Evolutionary conservation across 768 basidiomycete species (phyloP).

Genomic region (Trichaptum fuscoviolaceum): DNA sequence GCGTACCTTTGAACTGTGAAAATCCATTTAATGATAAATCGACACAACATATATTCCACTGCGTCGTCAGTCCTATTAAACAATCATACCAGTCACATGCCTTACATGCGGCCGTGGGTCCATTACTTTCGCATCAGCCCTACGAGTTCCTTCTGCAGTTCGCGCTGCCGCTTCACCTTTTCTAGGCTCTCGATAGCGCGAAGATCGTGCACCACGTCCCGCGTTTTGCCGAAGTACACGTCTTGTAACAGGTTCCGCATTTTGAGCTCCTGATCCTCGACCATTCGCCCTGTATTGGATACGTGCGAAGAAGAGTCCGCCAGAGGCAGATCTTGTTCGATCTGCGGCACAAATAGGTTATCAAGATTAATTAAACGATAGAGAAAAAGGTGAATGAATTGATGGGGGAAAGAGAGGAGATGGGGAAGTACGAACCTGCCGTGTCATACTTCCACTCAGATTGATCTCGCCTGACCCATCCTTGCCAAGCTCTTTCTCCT

Average conservation of each 20-base stretch:
- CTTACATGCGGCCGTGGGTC: neutral
- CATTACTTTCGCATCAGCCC: conserved; percentile 72
- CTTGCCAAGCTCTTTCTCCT: conserved; percentile 35
- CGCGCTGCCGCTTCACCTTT: conserved; percentile 70
- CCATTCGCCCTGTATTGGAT: conserved; percentile 88
- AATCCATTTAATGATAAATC: too few relatives aligned
- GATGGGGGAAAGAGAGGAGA: conserved; percentile 5
- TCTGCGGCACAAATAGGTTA: conserved; percentile 36
- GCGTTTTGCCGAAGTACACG: conserved; percentile 96
- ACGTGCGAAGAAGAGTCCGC: conserved; percentile 83
- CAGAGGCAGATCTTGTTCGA: conserved; percentile 81
- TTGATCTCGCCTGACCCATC: conserved; percentile 51
- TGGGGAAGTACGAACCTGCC: conserved; percentile 60
- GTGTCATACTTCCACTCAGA: conserved; percentile 94
- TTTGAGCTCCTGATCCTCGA: conserved; percentile 99
- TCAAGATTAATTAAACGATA: conserved; percentile 4
- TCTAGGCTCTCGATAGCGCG: conserved; percentile 84
- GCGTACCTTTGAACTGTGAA: too few relatives aligned
- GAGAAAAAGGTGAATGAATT: neutral
- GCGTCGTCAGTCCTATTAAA: too few relatives aligned
- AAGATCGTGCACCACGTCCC: conserved; percentile 90
- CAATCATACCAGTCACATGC: neutral
- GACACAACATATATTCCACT: neutral
- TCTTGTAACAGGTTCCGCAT: conserved; percentile 94
- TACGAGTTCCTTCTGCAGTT: conserved; percentile 87